Evolutionary conservation across 23 red algal genomes (phyloP).

Genomic region (Agarophyton chilense): DNA sequence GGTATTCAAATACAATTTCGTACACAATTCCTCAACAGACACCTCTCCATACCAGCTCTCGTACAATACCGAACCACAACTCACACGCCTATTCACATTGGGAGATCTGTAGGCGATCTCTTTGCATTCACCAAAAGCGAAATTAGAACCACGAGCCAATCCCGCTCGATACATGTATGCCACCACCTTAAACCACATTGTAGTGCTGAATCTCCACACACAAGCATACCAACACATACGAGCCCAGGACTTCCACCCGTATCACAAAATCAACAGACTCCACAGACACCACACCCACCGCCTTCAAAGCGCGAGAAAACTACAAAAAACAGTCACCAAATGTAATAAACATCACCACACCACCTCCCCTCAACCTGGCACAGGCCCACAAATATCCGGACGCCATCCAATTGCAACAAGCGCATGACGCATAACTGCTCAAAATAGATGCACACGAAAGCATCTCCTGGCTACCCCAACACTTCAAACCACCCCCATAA

Average conservation of each 20-base stretch:
- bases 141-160: too few species aligned
- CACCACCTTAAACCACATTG: too few species aligned
- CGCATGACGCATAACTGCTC: not conserved
- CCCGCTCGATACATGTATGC: too few species aligned
- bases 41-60: not conserved
- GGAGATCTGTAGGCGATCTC: not conserved
- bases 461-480: not conserved
- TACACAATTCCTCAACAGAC: not conserved
- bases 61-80: not conserved
- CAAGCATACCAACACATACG: not conserved
- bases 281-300: not conserved
- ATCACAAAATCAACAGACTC: not conserved
- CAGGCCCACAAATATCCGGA: constrained; percentile 14
- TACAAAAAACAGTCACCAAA: not conserved
- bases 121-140: not conserved
- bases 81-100: not conserved
- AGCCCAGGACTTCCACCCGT: too few species aligned
- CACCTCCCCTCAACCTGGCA: not conserved
- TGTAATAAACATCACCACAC: not conserved
- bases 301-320: not conserved
- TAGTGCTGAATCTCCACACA: too few species aligned
- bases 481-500: constrained; percentile 1
- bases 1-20: constrained; percentile 6
- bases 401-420: not conserved
- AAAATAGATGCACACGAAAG: constrained; percentile 14